These are phyloP conservation scores for Urtica urens DNA, from an alignment of 306 rosid species.

Conservation along the genomic window DNA sequence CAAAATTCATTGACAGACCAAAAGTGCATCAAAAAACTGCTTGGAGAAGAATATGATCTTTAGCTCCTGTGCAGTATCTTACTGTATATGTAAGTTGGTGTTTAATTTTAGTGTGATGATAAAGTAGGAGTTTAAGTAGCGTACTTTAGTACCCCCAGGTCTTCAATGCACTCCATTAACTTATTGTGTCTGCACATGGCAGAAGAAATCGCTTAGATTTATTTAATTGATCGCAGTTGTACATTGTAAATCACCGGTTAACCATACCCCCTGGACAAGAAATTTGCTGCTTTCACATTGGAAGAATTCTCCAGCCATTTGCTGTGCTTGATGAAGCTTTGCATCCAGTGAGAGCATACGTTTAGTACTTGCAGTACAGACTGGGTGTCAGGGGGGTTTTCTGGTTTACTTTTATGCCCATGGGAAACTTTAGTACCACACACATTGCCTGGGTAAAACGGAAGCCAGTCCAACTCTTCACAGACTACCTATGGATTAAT, in stretches of 20 bases:
- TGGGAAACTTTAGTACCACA: slow-evolving; percentile 43
- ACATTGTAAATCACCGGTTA: slow-evolving; percentile 14
- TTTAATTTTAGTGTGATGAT: background rate
- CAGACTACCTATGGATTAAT: slow-evolving; percentile 71
- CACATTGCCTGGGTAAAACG: slow-evolving; percentile 65
- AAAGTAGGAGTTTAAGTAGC: slow-evolving; percentile 14
- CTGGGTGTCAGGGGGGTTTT: slow-evolving; percentile 73
- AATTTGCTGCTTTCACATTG: slow-evolving; percentile 85
- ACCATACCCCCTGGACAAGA: slow-evolving; percentile 74
- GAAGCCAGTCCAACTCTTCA: slow-evolving; percentile 98
- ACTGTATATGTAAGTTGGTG: background rate
- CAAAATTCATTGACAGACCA: background rate
- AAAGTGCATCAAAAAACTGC: background rate
- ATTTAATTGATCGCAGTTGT: slow-evolving; percentile 10
- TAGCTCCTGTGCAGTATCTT: background rate
- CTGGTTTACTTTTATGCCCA: slow-evolving; percentile 50
- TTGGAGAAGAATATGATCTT: background rate
- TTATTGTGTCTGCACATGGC: slow-evolving; percentile 58
- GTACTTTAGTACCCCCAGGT: slow-evolving; percentile 61
- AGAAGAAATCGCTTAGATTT: slow-evolving; percentile 4
- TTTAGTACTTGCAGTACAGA: slow-evolving; percentile 60
- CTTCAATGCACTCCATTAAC: slow-evolving; percentile 68
- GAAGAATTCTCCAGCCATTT: slow-evolving; percentile 87
- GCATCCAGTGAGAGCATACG: slow-evolving; percentile 93
- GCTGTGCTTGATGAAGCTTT: slow-evolving; percentile 83